A percentile compares a stretch with the other conserved stretches of the same genome.
Conservation (phyloP, 2,329 filamentous ascomycete genomes). For the Colletotrichum sp. region DNA sequence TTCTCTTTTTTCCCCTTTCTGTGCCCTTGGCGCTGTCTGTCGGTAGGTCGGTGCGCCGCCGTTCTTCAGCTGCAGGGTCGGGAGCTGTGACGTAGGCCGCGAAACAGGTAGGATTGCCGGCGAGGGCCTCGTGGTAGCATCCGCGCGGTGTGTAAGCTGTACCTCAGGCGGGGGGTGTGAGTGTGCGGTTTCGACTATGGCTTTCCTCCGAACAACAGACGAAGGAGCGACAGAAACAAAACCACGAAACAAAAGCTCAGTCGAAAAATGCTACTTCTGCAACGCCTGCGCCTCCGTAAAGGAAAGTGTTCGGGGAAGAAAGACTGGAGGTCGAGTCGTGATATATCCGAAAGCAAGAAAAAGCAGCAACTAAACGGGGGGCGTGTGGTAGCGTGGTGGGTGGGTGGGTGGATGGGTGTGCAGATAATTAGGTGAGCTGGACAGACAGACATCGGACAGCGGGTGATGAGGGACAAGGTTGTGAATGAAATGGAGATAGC, state of each 20-base stretch:
- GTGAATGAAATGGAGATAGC: not conserved
- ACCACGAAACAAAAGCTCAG: not conserved
- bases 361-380: not conserved
- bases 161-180: not conserved
- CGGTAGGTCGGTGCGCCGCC: not conserved
- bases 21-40: not conserved
- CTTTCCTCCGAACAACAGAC: constrained; percentile 7
- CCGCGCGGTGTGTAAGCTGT: not conserved
- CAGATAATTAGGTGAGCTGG: not conserved
- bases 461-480: not conserved
- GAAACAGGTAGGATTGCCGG: not conserved
- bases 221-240: not conserved
- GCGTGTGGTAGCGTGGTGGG: not conserved
- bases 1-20: not conserved
- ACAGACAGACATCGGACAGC: not conserved
- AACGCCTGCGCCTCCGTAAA: not conserved
- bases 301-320: not conserved
- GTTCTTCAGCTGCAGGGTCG: not conserved
- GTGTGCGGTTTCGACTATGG: not conserved
- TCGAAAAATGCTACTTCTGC: not conserved
- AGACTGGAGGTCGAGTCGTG: not conserved
- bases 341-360: not conserved
- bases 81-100: constrained; percentile 12
- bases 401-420: not conserved
- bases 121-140: not conserved